phyloP scores from a whole-genome alignment of 176 grass and related monocot species.

The Bonia amplexicaulis region DNA sequence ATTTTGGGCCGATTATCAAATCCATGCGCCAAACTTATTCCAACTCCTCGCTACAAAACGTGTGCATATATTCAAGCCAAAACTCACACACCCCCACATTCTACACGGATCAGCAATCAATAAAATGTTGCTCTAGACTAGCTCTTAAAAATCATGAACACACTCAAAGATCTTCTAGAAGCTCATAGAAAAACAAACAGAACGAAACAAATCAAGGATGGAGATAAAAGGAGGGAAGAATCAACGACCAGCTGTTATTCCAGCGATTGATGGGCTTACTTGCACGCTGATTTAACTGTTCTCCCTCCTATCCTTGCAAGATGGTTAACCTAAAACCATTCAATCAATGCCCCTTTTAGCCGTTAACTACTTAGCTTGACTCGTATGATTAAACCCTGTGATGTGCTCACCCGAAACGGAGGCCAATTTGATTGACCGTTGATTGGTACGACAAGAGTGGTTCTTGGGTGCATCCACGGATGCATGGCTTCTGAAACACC shows the following conservation, averaged over 20 bases:
- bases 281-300: slow-evolving; percentile 23
- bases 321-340: slow-evolving; percentile 46
- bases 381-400: slow-evolving; percentile 23
- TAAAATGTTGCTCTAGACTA: slow-evolving; percentile 9
- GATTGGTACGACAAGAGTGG: no score
- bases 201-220: background rate
- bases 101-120: background rate
- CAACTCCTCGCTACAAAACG: background rate
- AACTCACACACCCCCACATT: background rate
- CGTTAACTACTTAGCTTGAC: slow-evolving; percentile 17
- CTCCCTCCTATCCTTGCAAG: slow-evolving; percentile 9
- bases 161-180: slow-evolving; percentile 33
- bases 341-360: background rate
- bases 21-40: slow-evolving; percentile 2
- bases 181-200: background rate
- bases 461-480: no score
- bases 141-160: background rate
- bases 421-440: no score
- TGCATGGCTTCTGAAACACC: no score
- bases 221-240: background rate
- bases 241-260: slow-evolving; percentile 39
- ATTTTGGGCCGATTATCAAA: no score
- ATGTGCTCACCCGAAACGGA: slow-evolving; percentile 39
- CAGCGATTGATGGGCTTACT: slow-evolving; percentile 39
- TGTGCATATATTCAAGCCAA: background rate